These are phyloP conservation scores for Backusella liffmaniae DNA, from an alignment of 192 early-diverging fungal genomes.

Conservation along the genomic window DNA sequence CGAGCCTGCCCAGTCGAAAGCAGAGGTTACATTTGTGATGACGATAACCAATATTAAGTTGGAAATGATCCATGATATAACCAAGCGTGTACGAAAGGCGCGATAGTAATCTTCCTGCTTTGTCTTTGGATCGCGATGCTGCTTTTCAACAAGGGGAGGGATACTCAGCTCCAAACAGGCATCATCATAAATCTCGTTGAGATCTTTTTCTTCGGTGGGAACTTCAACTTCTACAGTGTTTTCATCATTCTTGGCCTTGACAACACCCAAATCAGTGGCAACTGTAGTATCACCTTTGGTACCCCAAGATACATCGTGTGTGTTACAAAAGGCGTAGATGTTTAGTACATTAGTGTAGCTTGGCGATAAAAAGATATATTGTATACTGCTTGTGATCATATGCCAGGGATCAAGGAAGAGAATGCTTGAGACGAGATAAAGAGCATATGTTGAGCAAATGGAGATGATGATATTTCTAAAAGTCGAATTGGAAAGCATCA, in stretches of 20 bases:
- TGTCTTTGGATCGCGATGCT: conserved; percentile 64
- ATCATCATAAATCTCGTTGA: conserved; percentile 82
- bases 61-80: conserved; percentile 73
- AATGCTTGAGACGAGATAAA: conserved; percentile 62
- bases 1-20: conserved; percentile 27
- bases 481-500: conserved; percentile 21
- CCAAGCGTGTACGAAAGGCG: conserved; percentile 73
- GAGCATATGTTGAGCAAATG: conserved; percentile 61
- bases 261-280: conserved; percentile 67
- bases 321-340: conserved; percentile 54
- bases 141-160: conserved; percentile 35
- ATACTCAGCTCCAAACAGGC: conserved; percentile 58
- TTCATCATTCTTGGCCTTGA: conserved; percentile 47
- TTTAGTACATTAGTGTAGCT: conserved; percentile 78
- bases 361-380: conserved; percentile 73
- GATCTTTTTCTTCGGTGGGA: conserved; percentile 66
- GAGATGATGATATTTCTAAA: conserved; percentile 66
- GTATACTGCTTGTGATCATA: conserved; percentile 70
- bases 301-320: conserved; percentile 66
- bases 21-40: conserved; percentile 53
- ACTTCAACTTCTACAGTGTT: conserved; percentile 50
- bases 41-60: conserved; percentile 67
- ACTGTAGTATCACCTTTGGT: conserved; percentile 73
- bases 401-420: conserved; percentile 79
- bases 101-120: conserved; percentile 76